Conservation (phyloP, 2,329 filamentous ascomycete genomes). For the Didymella lethalis region DNA sequence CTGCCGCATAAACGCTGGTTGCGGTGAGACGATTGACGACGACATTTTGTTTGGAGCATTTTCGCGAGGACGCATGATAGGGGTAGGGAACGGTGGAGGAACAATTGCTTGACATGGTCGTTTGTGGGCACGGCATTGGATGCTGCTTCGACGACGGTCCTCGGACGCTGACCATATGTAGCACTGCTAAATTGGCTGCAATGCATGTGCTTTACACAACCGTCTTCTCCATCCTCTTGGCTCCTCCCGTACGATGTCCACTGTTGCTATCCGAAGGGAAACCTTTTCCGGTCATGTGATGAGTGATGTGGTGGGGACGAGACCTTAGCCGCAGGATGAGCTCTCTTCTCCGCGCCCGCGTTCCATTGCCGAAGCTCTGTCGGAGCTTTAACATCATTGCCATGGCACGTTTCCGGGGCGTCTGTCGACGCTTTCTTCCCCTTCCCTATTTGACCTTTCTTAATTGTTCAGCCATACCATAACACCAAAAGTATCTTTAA, state of each 20-base stretch:
- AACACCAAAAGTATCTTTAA: constrained; percentile 10
- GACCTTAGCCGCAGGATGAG: constrained; percentile 32
- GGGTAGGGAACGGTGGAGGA: constrained; percentile 13
- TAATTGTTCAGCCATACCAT: constrained; percentile 15
- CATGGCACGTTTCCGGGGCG: constrained; percentile 33
- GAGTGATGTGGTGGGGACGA: constrained; percentile 26
- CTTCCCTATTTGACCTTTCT: constrained; percentile 16
- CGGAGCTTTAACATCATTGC: constrained; percentile 32
- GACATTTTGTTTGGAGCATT: constrained; percentile 27
- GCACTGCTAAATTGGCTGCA: constrained; percentile 18
- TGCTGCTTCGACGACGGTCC: constrained; percentile 7
- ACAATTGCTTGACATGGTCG: constrained; percentile 17
- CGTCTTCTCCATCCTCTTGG: constrained; percentile 12
- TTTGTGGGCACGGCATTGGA: constrained; percentile 8
- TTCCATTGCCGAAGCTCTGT: constrained; percentile 48
- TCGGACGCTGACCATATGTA: constrained; percentile 11
- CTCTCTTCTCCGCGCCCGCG: constrained; percentile 35
- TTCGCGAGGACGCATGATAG: constrained; percentile 22
- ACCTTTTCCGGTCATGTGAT: constrained; percentile 28
- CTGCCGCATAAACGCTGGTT: constrained; percentile 45
- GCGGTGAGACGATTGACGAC: constrained; percentile 18
- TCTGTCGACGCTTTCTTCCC: constrained; percentile 14
- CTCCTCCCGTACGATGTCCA: constrained; percentile 15
- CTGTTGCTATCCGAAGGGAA: constrained; percentile 11
- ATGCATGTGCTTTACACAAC: constrained; percentile 19